phyloP scores from a whole-genome alignment of 2,329 filamentous ascomycete species.

The Chlorencoelia australis region DNA sequence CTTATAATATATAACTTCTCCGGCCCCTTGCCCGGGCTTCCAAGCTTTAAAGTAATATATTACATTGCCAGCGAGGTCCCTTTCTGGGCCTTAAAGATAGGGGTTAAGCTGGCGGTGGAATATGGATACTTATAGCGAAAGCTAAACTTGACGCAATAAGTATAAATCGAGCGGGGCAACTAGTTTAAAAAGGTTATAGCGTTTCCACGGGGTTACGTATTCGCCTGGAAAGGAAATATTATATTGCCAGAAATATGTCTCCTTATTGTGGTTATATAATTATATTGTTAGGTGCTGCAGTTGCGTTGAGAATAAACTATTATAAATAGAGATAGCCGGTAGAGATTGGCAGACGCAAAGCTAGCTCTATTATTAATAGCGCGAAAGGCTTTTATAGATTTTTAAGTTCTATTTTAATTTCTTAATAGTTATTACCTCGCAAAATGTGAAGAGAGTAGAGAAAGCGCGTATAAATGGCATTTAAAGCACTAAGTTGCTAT shows the following conservation, averaged over 20 bases:
- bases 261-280: neutral
- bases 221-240: neutral
- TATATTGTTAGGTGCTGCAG: neutral
- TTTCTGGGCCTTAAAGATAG: neutral
- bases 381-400: neutral
- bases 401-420: neutral
- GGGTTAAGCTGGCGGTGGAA: neutral
- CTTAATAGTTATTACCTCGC: no score
- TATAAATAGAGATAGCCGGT: neutral
- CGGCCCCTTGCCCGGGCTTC: no score
- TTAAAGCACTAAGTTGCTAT: no score
- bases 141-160: neutral
- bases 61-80: neutral
- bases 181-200: neutral
- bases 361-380: neutral
- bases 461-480: no score
- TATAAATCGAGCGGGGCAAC: no score
- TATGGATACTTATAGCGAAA: neutral
- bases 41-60: neutral
- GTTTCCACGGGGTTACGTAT: neutral
- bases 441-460: no score
- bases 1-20: no score
- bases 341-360: neutral
- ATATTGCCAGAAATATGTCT: neutral
- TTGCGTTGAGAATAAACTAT: neutral